These are phyloP conservation scores for Pyrenochaeta sp. DNA, from an alignment of 2,329 filamentous ascomycete species.

Conservation along the genomic window DNA sequence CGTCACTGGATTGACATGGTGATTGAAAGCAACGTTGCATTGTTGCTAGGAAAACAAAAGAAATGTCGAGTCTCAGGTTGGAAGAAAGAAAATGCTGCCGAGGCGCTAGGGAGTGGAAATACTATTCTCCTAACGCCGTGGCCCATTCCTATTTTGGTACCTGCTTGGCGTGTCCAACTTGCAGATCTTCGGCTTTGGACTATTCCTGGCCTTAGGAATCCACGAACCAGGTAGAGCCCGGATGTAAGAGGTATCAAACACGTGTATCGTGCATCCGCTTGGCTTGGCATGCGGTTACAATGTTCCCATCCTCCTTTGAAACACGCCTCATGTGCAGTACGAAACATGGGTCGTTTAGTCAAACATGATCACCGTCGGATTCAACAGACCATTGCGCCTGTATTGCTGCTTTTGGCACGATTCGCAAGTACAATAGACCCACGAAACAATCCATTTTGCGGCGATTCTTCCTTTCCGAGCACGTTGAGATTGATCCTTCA, in stretches of 20 bases:
- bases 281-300: neutral
- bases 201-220: constrained; percentile 11
- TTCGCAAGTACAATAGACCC: neutral
- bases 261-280: constrained; percentile 5
- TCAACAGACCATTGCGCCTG: neutral
- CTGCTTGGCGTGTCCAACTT: neutral
- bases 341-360: constrained; percentile 27
- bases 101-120: constrained; percentile 9
- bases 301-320: constrained; percentile 17
- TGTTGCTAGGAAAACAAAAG: neutral
- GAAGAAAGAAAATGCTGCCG: constrained; percentile 3
- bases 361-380: constrained; percentile 9
- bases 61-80: constrained; percentile 1
- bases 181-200: neutral
- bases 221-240: neutral
- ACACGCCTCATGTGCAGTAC: constrained; percentile 16
- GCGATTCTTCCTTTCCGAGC: neutral
- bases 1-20: neutral
- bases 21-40: neutral
- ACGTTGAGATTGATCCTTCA: neutral
- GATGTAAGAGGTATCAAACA: constrained; percentile 13
- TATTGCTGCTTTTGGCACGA: neutral
- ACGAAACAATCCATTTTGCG: neutral
- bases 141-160: neutral
- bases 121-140: neutral